Base-by-base conservation (phyloP, 768 basidiomycete species). In the Trametes gibbosa region DNA sequence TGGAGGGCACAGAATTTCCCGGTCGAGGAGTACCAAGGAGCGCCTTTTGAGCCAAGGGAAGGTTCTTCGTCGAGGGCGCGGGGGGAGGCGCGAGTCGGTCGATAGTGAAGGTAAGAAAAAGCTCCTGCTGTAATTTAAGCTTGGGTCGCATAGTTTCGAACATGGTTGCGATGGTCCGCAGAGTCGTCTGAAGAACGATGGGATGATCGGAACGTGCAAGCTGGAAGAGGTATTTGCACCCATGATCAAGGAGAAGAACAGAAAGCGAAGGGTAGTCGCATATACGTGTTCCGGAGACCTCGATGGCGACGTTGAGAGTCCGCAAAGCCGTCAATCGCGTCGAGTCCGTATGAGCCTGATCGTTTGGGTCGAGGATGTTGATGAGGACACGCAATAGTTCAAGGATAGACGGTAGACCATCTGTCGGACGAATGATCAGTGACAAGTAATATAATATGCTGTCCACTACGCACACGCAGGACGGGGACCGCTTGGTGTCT, bases 191-290 rank as follows among this genome's bases (percentile, higher is more conserved):
- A 10, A 98, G 80, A 50, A 99, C 83, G 47, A 81, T 79, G 9
- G 83, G 81, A 58, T 92, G 90, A 63, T 97, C 95, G 1, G 94
- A 95, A 35, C 95, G 85, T 21, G 94, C 95, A 35, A 99, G 84
- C 75, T 97, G 95, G 80, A 99, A 98, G 32, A 99, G 84, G 69
- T 90, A 95, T 76, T 96, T 95, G 81, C 96, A 98, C 0, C 92
- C 95, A 48, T 89, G 81, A 69, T 99, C 96, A 14, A 90, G 75
- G 34, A 98, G 78, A 55, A 98, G 84, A 25, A 80, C 77, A 50
- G 85, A 77, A 34, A 98, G 76, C 7, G 91, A 92, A 7, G 89
- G 84, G 72, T 89, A 98, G 25, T 82, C 76, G 24, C 86, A 84
- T 54, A 99, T 84, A 41, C 80, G 82, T 7, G 80, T 71, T 7